Base-by-base conservation (phyloP, 1,284 basidiomycete genomes). In the Irpex sp. region DNA sequence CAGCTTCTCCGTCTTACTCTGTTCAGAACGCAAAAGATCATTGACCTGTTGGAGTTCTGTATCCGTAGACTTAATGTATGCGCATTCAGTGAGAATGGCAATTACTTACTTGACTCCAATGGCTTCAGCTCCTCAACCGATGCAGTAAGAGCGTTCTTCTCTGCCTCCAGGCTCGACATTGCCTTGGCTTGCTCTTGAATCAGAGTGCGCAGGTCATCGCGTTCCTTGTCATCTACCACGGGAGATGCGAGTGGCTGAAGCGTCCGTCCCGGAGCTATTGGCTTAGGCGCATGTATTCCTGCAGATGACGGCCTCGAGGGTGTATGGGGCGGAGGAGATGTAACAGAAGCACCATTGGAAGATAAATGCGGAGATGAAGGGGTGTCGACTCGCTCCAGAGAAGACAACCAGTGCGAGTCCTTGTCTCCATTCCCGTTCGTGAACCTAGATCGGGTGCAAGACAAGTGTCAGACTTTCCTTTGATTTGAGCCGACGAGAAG, bases 91-190 rank as follows among this genome's bases (percentile, higher is more conserved):
- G 26, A 58, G 36, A 8, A 31, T 36, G 26, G 46, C 26, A 11
- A 31, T 31, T 35, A 74, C 78, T 13, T 71, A 90, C 88, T 78
- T 39, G 78, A 74, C 68, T 87, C 83, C 11, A 79, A 59, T 35
- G 67, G 65, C 37, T 64, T 65, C 43, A 66, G 53, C 35, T 66
- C 80, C 66, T 86, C 81, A 36, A 88, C 69, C 36, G 86, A 82
- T 13, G 82, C 72, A 17, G 77, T 76, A 37, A 92, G 75, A 7
- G 83, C 79, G 9, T 83, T 81, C 72, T 90, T 92, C 71, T 92
- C 89, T 2, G 85, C 83, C 36, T 92, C 89, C 5, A 92, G 77
- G 26, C 87, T 70, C 39, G 85, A 79, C 59, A 92, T 89, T 0
- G 86, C 87, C 66, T 84, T 83, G 64, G 83, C 83, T 66, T 87